Evolutionary conservation across 2,329 filamentous ascomycete species (phyloP).

Genomic region (Fusarium robinianum): DNA sequence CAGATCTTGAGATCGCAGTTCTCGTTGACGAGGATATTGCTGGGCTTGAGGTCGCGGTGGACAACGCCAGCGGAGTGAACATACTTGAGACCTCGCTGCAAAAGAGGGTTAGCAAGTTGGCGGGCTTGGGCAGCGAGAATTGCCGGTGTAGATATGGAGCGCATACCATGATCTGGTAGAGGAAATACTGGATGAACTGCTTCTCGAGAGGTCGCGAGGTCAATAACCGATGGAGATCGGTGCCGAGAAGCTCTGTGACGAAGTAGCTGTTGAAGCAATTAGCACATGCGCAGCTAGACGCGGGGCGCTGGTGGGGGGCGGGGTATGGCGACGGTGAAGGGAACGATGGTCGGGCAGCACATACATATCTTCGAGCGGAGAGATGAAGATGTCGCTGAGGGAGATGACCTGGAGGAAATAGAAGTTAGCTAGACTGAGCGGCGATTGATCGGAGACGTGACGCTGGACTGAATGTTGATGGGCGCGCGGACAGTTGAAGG

Average conservation of each 20-base stretch:
- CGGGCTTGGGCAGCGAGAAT: not conserved
- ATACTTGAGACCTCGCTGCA: slow-evolving; percentile 93
- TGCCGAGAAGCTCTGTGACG: slow-evolving; percentile 95
- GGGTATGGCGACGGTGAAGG: slow-evolving; percentile 3
- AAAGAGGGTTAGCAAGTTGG: slow-evolving; percentile 15
- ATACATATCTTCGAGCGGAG: slow-evolving; percentile 96
- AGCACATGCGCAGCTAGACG: slow-evolving; percentile 17
- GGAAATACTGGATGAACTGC: slow-evolving; percentile 99
- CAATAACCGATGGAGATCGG: slow-evolving; percentile 91
- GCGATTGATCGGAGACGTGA: not conserved
- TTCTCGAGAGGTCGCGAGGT: slow-evolving; percentile 96
- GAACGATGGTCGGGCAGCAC: slow-evolving; percentile 38
- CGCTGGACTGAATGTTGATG: too few relatives aligned
- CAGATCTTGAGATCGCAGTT: slow-evolving; percentile 99
- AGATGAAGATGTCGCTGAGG: slow-evolving; percentile 99
- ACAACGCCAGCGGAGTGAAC: slow-evolving; percentile 98
- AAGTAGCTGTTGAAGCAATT: slow-evolving; percentile 72
- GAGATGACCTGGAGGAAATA: slow-evolving; percentile 76
- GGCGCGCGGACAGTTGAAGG: slow-evolving; percentile 8
- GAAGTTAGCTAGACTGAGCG: slow-evolving; percentile 9
- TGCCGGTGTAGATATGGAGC: slow-evolving; percentile 5
- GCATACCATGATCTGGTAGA: slow-evolving; percentile 97
- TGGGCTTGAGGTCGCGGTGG: slow-evolving; percentile 95
- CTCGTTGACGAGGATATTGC: slow-evolving; percentile 99
- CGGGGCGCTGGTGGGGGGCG: slow-evolving; percentile 11